Base-by-base conservation (phyloP, 805 yeast genomes). In the Metschnikowia lochheadii region DNA sequence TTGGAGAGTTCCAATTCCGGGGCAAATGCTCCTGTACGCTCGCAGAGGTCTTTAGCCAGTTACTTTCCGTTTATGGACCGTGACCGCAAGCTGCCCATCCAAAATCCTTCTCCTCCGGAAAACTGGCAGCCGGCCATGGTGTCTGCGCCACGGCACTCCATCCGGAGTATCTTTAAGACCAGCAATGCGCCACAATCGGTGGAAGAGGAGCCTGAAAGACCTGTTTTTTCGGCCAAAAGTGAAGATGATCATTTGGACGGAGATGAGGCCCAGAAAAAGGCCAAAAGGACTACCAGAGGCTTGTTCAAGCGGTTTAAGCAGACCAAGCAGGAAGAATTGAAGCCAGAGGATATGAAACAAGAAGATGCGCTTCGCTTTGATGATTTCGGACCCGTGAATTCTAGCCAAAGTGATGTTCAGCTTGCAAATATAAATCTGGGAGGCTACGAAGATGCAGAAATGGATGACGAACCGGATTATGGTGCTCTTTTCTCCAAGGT, bases 401-500 rank as follows among this genome's bases (percentile, higher is more conserved):
- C 37, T 20, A 32, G 21, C n/a, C 44, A 32, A 14, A 41, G 44
- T 18, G 44, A 41, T 15, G 32, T 21, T 6, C 41, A 38, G 29
- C 18, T 14, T 6, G 26, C 23, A 13, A 21, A 21, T 11, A 15
- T n/a, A 13, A 23, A 23, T 11, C 6, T n/a, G n/a, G 31, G 14
- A 7, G 29, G 14, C n/a, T 7, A 41, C 18, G 44, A 32, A 17
- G 46, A 23, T 7, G 46, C 39, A n/a, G 46, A 41, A 13, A 14
- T 41, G 45, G 36, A 23, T 6, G 40, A 48, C 29, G 72, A 67
- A 48, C 77, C 77, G 2, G 73, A 73, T 55, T 73, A 73, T 55
- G 77, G 71, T 3, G 76, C 77, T 5, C 63, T 73, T 29, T 73
- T 73, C 56, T 70, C 73, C 49, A 70, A 69, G 41, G 76, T 73